Base-by-base conservation (phyloP, 441 rosid species). In the Adansonia grandidieri region DNA sequence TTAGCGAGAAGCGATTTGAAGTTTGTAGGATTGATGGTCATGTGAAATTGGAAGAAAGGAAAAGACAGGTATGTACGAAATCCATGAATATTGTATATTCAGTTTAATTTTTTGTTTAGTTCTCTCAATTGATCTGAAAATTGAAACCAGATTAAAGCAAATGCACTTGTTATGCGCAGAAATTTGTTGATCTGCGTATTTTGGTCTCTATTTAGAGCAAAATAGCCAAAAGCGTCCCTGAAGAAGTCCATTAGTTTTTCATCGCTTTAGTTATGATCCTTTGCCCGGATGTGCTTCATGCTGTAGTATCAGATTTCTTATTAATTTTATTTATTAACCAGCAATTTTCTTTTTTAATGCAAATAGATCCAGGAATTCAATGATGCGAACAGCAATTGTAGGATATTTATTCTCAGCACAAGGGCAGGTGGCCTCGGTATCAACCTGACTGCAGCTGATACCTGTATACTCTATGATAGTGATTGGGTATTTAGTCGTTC, bases 391-490 rank as follows among this genome's bases (percentile, higher is more conserved):
- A 92, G 98, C 89, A 84, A 73, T 45, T 89, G 10, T 54, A 87
- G 94, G 67, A 85, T 94, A 72, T 96, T 96, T 87, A 88, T 96
- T 75, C 96, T 96, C 65, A 96, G 98, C 87, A 94, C 98, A 42
- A 93, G 99, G 86, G 99, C 99, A 71, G 99, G 99, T 76, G 99
- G 99, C 78, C 84, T 96, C 80, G 99, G 99, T 62, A 96, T 96
- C 82, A 96, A 96, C 85, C 98, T 96, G 73, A 96, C 99, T 73
- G 87, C 98, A 45, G 99, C 98, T 17, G 98, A 94, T 79, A 94
- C 98, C 15, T 96, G 99, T 82, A 94, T 96, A 78, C 88, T 94
- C 60, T 96, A 96, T 74, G 99, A 96, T 81, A 96, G 98, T 77
- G 99, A 97, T 80, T 97, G 98, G 99, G 99, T 94, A 90, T 47